phyloP scores from a whole-genome alignment of 805 yeast genomes.

The Ogataea corticis region DNA sequence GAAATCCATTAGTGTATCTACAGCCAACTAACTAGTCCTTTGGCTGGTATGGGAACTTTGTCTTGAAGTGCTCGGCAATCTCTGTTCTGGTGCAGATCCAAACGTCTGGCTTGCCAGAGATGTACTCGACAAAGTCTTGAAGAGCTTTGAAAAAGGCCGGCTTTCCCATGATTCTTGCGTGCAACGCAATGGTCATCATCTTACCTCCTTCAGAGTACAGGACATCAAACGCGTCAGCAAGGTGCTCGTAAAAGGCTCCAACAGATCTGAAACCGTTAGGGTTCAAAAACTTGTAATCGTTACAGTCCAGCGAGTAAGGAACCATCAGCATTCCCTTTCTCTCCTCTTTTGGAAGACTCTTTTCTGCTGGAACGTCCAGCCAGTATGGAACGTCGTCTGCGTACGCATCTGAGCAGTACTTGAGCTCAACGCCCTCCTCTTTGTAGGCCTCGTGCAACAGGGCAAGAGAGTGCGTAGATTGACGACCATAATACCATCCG shows the following conservation, averaged over 20 bases:
- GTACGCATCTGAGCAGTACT: constrained; percentile 37
- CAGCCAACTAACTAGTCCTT: neutral
- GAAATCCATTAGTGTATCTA: neutral
- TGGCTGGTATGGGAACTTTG: constrained; percentile 25
- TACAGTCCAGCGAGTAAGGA: constrained; percentile 30
- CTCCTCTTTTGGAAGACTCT: constrained; percentile 18
- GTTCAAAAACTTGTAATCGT: constrained; percentile 27
- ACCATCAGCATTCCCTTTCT: constrained; percentile 30
- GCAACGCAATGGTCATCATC: constrained; percentile 40
- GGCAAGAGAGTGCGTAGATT: constrained; percentile 34
- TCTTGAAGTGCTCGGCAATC: constrained; percentile 35
- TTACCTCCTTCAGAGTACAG: constrained; percentile 39
- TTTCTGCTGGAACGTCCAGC: constrained; percentile 32
- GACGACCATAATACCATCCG: constrained; percentile 40
- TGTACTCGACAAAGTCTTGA: constrained; percentile 37
- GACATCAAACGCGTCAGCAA: constrained; percentile 35
- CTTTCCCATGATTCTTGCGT: constrained; percentile 37
- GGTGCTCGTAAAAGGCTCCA: constrained; percentile 30
- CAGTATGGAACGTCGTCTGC: constrained; percentile 38
- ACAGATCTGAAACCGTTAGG: constrained; percentile 30
- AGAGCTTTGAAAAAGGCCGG: constrained; percentile 39
- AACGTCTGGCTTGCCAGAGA: constrained; percentile 34
- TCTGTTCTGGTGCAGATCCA: constrained; percentile 40
- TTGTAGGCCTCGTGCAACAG: constrained; percentile 35
- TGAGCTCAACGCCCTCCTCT: constrained; percentile 33